Conservation (phyloP, 1,139 yeast species). For the Debaryomyces fabryi region DNA sequence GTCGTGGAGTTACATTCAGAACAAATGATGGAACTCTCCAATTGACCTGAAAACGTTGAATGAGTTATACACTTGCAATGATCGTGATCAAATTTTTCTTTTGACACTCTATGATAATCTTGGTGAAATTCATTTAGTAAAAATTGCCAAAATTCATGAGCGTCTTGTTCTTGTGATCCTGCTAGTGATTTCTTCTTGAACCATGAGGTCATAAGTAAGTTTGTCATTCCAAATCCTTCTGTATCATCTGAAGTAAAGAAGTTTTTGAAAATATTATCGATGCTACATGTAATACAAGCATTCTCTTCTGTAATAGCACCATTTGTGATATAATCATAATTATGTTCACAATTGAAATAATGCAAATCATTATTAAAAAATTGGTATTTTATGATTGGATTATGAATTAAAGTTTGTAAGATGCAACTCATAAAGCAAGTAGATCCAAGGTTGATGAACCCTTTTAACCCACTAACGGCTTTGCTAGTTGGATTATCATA, state of each 20-base stretch:
- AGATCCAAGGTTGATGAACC: slow-evolving; percentile 91
- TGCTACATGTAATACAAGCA: slow-evolving; percentile 80
- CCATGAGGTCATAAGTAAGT: slow-evolving; percentile 80
- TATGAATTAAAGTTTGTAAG: slow-evolving; percentile 82
- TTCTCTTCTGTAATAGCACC: slow-evolving; percentile 37
- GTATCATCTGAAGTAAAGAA: slow-evolving; percentile 57
- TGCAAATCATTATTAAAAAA: slow-evolving; percentile 69
- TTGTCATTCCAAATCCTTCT: slow-evolving; percentile 75
- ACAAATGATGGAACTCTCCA: slow-evolving; percentile 89
- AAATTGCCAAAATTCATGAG: slow-evolving; percentile 96
- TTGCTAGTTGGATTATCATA: slow-evolving; percentile 55
- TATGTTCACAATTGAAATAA: slow-evolving; percentile 42
- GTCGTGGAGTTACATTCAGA: slow-evolving; percentile 65
- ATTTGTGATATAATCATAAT: slow-evolving; percentile 19
- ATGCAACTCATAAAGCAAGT: slow-evolving; percentile 95
- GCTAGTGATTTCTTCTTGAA: slow-evolving; percentile 79
- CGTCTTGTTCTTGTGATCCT: slow-evolving; percentile 96
- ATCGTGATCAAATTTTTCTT: slow-evolving; percentile 15
- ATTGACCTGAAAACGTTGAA: slow-evolving; percentile 97
- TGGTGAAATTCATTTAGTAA: slow-evolving; percentile 80
- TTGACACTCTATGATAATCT: slow-evolving; percentile 39
- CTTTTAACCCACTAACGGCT: slow-evolving; percentile 77
- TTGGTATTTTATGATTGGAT: slow-evolving; percentile 78
- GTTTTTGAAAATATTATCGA: slow-evolving; percentile 73
- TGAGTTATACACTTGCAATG: slow-evolving; percentile 80